Conservation (phyloP, 768 basidiomycete species). For the Gyrodon lividus region DNA sequence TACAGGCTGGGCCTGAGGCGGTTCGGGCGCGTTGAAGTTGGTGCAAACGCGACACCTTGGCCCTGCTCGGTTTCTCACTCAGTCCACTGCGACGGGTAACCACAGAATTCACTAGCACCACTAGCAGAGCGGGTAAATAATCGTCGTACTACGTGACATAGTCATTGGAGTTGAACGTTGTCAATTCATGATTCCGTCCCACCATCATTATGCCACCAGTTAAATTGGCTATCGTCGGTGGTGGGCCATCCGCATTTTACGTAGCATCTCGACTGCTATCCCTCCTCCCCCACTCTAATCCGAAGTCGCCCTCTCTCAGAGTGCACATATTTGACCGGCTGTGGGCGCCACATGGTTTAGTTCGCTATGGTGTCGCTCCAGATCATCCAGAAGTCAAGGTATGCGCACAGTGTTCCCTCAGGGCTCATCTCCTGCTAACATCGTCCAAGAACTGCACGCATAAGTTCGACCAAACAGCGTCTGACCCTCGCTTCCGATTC, state of each 20-base stretch:
- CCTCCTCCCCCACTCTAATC: slow-evolving; percentile 41
- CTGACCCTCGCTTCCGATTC: slow-evolving; percentile 80
- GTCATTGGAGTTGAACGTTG: background rate
- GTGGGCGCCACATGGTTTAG: slow-evolving; percentile 93
- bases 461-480: slow-evolving; percentile 83
- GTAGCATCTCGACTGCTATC: slow-evolving; percentile 84
- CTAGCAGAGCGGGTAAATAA: background rate
- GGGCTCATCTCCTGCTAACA: slow-evolving; percentile 9
- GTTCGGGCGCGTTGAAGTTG: too few species aligned
- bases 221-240: slow-evolving; percentile 90
- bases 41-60: background rate
- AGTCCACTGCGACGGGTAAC: background rate
- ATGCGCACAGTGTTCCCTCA: slow-evolving; percentile 1
- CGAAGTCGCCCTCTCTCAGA: slow-evolving; percentile 38
- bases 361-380: slow-evolving; percentile 94
- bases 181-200: background rate
- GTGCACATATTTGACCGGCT: slow-evolving; percentile 91
- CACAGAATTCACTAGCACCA: background rate
- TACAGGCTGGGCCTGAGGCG: too few species aligned
- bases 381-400: slow-evolving; percentile 99
- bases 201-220: slow-evolving; percentile 28
- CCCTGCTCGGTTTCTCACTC: background rate
- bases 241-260: slow-evolving; percentile 96
- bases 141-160: too few species aligned
- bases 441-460: slow-evolving; percentile 85